These are phyloP conservation scores for Imleria badia DNA, from an alignment of 768 basidiomycete species.

Conservation along the genomic window DNA sequence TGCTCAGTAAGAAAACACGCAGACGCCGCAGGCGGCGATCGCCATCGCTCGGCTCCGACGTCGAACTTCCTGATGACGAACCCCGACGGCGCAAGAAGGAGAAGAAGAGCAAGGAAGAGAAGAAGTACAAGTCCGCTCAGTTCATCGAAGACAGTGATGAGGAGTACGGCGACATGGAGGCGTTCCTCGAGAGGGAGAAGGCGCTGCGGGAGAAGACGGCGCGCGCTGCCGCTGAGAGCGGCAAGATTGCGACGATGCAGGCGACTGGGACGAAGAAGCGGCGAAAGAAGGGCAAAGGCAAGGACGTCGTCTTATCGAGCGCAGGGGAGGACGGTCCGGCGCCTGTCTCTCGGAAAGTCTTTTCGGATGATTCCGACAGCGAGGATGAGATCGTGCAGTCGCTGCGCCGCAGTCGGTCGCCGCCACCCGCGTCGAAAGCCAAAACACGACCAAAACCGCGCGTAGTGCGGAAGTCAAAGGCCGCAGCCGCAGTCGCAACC, in stretches of 20 bases:
- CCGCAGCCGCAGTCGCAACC: not conserved
- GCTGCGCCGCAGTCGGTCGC: conserved; percentile 27
- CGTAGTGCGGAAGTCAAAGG: conserved; percentile 38
- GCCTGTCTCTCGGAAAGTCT: conserved; percentile 13
- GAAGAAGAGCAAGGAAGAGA: conserved; percentile 64
- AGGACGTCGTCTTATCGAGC: conserved; percentile 47
- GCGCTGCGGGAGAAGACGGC: conserved; percentile 53
- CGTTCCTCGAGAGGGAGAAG: conserved; percentile 78
- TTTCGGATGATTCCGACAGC: conserved; percentile 20
- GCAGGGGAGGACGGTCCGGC: conserved; percentile 24
- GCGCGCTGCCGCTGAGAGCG: conserved; percentile 44
- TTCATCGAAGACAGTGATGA: conserved; percentile 92
- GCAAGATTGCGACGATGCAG: conserved; percentile 43
- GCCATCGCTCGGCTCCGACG: conserved; percentile 47
- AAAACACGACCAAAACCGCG: conserved; percentile 39
- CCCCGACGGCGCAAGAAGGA: conserved; percentile 38
- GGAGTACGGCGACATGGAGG: conserved; percentile 77
- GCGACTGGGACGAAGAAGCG: conserved; percentile 60
- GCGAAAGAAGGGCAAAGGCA: conserved; percentile 39
- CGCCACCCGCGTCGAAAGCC: conserved; percentile 15
- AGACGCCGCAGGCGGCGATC: conserved; percentile 52
- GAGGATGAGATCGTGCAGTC: conserved; percentile 26
- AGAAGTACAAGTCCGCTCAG: conserved; percentile 83
- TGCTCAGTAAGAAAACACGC: conserved; percentile 65
- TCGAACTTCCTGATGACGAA: conserved; percentile 35